Evolutionary conservation across 768 basidiomycete genomes (phyloP).

Genomic region (Boletus pseudo-olivaceus): DNA sequence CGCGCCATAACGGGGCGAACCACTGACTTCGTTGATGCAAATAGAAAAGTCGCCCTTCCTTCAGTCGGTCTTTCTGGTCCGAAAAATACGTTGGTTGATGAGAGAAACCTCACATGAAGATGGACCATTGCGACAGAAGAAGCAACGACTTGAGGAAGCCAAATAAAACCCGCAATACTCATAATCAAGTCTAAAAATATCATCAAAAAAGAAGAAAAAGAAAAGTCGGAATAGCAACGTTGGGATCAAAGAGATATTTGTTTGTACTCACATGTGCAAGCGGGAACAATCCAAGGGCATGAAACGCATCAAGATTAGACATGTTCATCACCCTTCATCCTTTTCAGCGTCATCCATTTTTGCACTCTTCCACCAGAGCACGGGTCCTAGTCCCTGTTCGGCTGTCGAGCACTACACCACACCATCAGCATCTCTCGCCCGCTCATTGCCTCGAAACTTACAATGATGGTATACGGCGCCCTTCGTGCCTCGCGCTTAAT

Average conservation of each 20-base stretch:
- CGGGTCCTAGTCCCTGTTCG: constrained; percentile 77
- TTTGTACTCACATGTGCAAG: constrained; percentile 1
- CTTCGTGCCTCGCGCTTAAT: constrained; percentile 45
- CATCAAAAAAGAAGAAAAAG: neutral
- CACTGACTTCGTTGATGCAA: neutral
- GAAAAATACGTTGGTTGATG: neutral
- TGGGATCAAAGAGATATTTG: neutral
- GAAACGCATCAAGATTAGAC: neutral
- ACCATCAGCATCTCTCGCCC: neutral
- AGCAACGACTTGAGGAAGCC: neutral
- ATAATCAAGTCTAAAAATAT: neutral
- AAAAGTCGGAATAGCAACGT: too few relatives aligned
- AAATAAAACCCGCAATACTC: neutral
- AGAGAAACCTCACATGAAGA: neutral
- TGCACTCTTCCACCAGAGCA: constrained; percentile 68
- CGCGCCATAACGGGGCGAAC: too few relatives aligned
- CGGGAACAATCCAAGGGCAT: neutral
- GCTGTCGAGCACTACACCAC: constrained; percentile 71
- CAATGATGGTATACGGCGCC: constrained; percentile 70
- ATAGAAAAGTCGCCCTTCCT: neutral
- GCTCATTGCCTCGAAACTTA: constrained; percentile 32
- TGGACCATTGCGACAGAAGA: neutral
- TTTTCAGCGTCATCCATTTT: constrained; percentile 39
- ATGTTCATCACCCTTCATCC: constrained; percentile 34
- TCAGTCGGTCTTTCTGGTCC: neutral